A percentile compares a stretch with the other conserved stretches of the same genome.
Evolutionary conservation across 164 flowering plant species (phyloP).

Genomic region (Annona squamosa): DNA sequence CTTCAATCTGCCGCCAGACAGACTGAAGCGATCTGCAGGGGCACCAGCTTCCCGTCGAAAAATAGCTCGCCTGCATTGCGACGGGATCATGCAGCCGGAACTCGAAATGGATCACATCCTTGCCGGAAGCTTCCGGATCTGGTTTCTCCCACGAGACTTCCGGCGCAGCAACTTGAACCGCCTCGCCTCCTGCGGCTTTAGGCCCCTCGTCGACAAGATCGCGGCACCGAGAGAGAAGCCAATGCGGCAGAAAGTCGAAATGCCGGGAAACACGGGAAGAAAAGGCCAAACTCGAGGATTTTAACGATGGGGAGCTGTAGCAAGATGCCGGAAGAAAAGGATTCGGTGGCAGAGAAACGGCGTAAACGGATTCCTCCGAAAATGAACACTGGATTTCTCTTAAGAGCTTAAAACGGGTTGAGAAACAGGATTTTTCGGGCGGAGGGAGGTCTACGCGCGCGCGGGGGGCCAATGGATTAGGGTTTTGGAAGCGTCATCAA

Average conservation of each 20-base stretch:
- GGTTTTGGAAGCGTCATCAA: not conserved
- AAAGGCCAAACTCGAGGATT: not conserved
- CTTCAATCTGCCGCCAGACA: constrained; percentile 3
- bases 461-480: not conserved
- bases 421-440: not conserved
- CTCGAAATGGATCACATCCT: constrained; percentile 63
- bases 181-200: constrained; percentile 6
- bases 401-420: too few relatives aligned
- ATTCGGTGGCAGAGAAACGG: too few relatives aligned
- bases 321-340: not conserved
- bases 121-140: constrained; percentile 23
- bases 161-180: constrained; percentile 2
- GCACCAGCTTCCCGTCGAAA: constrained; percentile 78
- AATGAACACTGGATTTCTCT: too few relatives aligned
- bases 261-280: not conserved
- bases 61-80: constrained; percentile 72
- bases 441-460: not conserved
- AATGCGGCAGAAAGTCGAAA: not conserved
- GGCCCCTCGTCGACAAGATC: constrained; percentile 34
- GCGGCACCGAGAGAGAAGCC: constrained; percentile 9
- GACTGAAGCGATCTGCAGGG: constrained; percentile 34
- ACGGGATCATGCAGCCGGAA: constrained; percentile 76
- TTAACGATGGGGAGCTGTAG: not conserved
- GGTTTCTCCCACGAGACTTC: constrained; percentile 7
- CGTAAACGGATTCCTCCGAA: too few relatives aligned